Conservation (phyloP, 768 basidiomycete genomes). For the Leccinum subgranulosum region DNA sequence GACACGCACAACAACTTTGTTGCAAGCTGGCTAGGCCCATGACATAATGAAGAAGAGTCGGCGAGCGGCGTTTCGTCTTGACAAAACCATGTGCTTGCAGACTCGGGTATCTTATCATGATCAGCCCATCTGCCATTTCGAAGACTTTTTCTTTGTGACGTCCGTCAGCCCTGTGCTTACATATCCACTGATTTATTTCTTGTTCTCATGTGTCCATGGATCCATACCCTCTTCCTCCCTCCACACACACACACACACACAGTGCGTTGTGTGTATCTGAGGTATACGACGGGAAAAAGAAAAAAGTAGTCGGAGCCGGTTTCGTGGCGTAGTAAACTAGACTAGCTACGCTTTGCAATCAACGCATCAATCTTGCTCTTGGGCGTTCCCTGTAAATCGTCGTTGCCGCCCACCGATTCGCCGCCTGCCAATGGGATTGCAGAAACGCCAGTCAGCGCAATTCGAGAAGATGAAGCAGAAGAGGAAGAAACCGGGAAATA, state of each 20-base stretch:
- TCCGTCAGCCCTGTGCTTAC: neutral
- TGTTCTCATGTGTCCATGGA: neutral
- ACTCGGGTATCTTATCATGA: too few species aligned
- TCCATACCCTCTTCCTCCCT: neutral
- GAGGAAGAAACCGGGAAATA: neutral
- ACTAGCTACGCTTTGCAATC: constrained; percentile 4
- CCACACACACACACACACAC: neutral
- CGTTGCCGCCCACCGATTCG: constrained; percentile 18
- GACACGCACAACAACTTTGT: neutral
- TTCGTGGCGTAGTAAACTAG: neutral
- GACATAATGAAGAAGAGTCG: too few species aligned
- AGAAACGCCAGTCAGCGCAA: neutral
- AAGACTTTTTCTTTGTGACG: neutral
- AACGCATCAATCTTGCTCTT: constrained; percentile 3
- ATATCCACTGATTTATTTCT: neutral
- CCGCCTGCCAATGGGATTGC: constrained; percentile 12
- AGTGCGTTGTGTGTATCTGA: neutral
- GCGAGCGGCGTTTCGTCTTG: too few species aligned
- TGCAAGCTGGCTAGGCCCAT: neutral
- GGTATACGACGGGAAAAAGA: constrained; percentile 1
- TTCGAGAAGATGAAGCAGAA: neutral
- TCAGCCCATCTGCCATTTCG: too few species aligned
- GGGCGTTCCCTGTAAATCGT: constrained; percentile 11
- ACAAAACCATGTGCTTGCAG: too few species aligned
- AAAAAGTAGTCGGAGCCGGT: neutral